Conservation (phyloP, 2,329 filamentous ascomycete genomes). For the Leptosphaerulina australis region DNA sequence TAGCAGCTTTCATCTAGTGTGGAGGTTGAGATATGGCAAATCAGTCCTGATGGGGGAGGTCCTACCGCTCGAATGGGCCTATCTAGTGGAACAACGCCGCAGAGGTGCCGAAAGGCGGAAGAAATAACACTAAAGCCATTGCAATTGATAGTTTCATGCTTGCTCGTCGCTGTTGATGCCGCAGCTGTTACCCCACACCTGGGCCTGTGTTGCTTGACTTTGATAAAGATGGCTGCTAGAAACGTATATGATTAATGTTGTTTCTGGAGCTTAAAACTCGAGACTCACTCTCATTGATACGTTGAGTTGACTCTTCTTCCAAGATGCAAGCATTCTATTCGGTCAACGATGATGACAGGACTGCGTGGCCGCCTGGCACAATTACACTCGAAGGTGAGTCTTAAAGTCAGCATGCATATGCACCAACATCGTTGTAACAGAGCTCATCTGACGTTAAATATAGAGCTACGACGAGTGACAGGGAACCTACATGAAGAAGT, state of each 20-base stretch:
- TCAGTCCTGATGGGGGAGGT: constrained; percentile 5
- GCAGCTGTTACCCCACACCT: constrained; percentile 6
- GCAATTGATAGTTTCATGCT: constrained; percentile 1
- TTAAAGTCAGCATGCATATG: no score
- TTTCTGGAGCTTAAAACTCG: not conserved
- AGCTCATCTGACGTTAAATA: not conserved
- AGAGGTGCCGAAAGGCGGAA: not conserved
- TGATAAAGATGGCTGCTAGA: constrained; percentile 1
- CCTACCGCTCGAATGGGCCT: constrained; percentile 5
- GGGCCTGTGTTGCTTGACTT: not conserved
- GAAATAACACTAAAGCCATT: not conserved
- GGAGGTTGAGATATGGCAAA: not conserved
- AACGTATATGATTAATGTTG: constrained; percentile 2
- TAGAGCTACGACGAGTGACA: constrained; percentile 10
- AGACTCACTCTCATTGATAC: not conserved
- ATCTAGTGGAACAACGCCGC: not conserved
- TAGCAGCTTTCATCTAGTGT: not conserved
- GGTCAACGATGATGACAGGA: not conserved
- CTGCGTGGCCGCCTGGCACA: constrained; percentile 17
- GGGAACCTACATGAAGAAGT: constrained; percentile 2
- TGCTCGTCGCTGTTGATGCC: constrained; percentile 3
- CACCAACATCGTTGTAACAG: no score
- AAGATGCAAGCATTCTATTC: constrained; percentile 5
- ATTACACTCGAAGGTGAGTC: constrained; percentile 17
- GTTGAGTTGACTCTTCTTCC: not conserved